A percentile compares a stretch with the other conserved stretches of the same genome.
Evolutionary conservation across 2,329 filamentous ascomycete species (phyloP).

Genomic region (Paecilomyces sp.): DNA sequence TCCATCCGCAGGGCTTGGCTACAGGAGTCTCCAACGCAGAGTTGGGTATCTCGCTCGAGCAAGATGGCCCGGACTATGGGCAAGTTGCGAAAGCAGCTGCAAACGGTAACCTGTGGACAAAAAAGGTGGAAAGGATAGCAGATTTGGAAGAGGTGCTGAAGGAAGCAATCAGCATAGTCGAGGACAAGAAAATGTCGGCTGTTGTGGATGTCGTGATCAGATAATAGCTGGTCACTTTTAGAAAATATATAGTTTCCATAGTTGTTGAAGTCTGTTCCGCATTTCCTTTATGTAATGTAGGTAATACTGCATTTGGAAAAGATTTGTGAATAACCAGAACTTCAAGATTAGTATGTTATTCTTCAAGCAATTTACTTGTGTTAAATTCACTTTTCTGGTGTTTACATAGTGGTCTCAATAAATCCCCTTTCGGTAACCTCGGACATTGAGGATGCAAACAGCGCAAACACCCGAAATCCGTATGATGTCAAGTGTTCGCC

Average conservation of each 20-base stretch:
- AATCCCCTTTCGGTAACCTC: background rate
- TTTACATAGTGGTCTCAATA: too few species aligned
- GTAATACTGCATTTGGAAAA: too few species aligned
- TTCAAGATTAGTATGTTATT: too few species aligned
- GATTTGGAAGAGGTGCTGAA: constrained; percentile 9
- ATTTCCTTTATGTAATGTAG: background rate
- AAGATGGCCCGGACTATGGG: constrained; percentile 13
- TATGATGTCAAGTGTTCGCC: constrained; percentile 9
- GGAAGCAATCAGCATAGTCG: constrained; percentile 8
- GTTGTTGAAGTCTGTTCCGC: background rate
- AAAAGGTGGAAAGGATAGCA: constrained; percentile 7
- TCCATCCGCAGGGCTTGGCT: constrained; percentile 12
- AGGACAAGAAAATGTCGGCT: constrained; percentile 9
- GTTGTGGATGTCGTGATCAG: constrained; percentile 13
- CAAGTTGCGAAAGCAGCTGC: constrained; percentile 14
- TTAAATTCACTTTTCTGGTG: background rate
- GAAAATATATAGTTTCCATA: background rate
- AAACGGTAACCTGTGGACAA: constrained; percentile 13
- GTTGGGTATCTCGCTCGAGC: constrained; percentile 12
- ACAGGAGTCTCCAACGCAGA: constrained; percentile 8
- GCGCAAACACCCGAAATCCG: constrained; percentile 3
- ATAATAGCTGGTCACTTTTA: background rate
- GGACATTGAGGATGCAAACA: constrained; percentile 3
- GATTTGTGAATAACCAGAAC: too few species aligned
- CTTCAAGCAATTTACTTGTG: background rate